phyloP scores from a whole-genome alignment of 306 rosid genomes.

The Dalbergia oliveri region DNA sequence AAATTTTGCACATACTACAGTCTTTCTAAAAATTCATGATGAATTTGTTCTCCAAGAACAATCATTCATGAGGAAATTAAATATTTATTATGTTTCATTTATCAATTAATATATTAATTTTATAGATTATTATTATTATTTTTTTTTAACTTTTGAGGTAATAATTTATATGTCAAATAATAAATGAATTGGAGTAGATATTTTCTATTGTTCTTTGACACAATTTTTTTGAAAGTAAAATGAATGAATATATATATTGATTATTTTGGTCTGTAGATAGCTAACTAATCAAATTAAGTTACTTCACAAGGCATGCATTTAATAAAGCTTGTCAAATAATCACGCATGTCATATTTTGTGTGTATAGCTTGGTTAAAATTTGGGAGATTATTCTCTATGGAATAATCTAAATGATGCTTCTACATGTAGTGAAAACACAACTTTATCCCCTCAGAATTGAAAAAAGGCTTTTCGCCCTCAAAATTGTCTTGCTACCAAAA shows the following conservation, averaged over 20 bases:
- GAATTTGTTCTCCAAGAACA: not conserved
- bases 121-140: too few relatives aligned
- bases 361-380: not conserved
- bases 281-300: not conserved
- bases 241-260: not conserved
- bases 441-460: not conserved
- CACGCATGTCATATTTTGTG: not conserved
- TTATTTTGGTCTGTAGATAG: not conserved
- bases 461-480: not conserved
- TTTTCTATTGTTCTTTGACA: too few relatives aligned
- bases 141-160: too few relatives aligned
- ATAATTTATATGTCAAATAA: too few relatives aligned
- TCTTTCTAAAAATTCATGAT: not conserved
- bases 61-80: not conserved
- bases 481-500: not conserved
- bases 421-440: not conserved
- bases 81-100: too few relatives aligned
- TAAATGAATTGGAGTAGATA: too few relatives aligned
- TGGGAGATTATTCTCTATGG: not conserved
- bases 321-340: too few relatives aligned
- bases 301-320: not conserved
- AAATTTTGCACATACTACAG: not conserved
- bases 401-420: not conserved
- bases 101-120: too few relatives aligned
- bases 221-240: not conserved